Percentiles rank a stretch among this genome's conserved stretches.
phyloP scores from a whole-genome alignment of 148 eudicot genomes.

The Rhododendron williamsianum region DNA sequence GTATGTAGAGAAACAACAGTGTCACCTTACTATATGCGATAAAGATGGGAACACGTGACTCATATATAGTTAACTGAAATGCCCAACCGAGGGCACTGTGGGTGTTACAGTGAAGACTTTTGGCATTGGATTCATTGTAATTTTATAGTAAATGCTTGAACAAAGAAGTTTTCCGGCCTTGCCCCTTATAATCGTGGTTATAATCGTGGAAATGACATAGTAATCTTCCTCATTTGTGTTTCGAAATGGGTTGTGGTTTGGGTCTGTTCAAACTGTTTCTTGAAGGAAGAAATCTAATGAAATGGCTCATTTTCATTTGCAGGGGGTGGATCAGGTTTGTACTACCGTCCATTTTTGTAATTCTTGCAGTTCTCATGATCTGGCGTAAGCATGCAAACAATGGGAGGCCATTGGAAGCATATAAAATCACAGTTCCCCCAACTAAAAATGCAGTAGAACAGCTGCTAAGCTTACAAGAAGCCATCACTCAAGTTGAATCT shows the following conservation, averaged over 20 bases:
- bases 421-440: constrained; percentile 58
- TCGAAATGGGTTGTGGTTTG: not conserved
- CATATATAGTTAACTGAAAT: too few relatives aligned
- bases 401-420: constrained; percentile 54
- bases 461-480: constrained; percentile 67
- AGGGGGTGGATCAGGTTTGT: constrained; percentile 68
- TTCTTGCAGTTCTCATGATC: constrained; percentile 49
- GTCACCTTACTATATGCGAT: not conserved
- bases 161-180: not conserved
- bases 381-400: constrained; percentile 50
- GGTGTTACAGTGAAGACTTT: too few relatives aligned
- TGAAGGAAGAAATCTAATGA: not conserved
- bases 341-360: constrained; percentile 42
- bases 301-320: constrained; percentile 15
- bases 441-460: constrained; percentile 72
- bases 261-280: not conserved
- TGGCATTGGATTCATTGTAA: not conserved
- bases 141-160: not conserved
- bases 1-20: not conserved
- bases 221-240: not conserved
- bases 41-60: not conserved
- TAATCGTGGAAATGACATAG: too few relatives aligned
- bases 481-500: constrained; percentile 61
- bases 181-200: not conserved
- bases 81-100: too few relatives aligned